A percentile compares a stretch with the other conserved stretches of the same genome.
Evolutionary conservation across 768 basidiomycete genomes (phyloP).

Genomic region (Termitomyces heimii): DNA sequence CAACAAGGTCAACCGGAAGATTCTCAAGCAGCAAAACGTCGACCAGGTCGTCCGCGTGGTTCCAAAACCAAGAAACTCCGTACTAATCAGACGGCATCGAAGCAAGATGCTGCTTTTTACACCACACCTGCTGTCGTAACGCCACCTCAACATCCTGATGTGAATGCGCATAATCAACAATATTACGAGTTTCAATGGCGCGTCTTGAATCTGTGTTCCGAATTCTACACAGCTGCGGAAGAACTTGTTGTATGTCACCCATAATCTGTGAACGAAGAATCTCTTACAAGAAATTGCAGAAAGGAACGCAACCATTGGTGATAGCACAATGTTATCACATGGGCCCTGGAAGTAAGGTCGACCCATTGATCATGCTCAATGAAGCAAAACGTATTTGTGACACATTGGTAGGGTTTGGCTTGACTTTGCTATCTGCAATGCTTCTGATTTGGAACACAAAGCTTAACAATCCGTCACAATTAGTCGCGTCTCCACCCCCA

Average conservation of each 20-base stretch:
- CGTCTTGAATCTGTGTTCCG: slow-evolving; percentile 73
- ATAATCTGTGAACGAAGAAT: slow-evolving; percentile 8
- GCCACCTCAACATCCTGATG: slow-evolving; percentile 39
- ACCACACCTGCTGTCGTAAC: slow-evolving; percentile 24
- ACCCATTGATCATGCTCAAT: slow-evolving; percentile 65
- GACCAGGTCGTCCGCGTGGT: slow-evolving; percentile 74
- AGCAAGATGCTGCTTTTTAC: slow-evolving; percentile 37
- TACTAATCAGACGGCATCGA: slow-evolving; percentile 23
- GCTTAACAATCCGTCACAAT: slow-evolving; percentile 70
- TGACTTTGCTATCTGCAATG: neutral
- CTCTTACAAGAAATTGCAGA: slow-evolving; percentile 24
- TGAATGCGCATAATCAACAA: slow-evolving; percentile 64
- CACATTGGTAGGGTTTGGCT: slow-evolving; percentile 46
- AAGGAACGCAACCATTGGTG: slow-evolving; percentile 62
- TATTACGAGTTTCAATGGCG: slow-evolving; percentile 89
- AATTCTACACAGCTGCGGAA: slow-evolving; percentile 83
- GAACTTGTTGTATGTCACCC: slow-evolving; percentile 64
- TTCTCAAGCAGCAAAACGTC: slow-evolving; percentile 49
- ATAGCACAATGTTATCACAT: slow-evolving; percentile 78
- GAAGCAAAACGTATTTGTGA: slow-evolving; percentile 80
- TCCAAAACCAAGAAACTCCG: slow-evolving; percentile 66
- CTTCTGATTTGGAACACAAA: slow-evolving; percentile 20
- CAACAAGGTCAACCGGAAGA: slow-evolving; percentile 18
- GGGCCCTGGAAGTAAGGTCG: slow-evolving; percentile 62
- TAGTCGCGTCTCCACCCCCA: slow-evolving; percentile 63